Percentiles rank a stretch among this genome's conserved stretches.
phyloP scores from a whole-genome alignment of 140 eudicot species.

The Anethum foeniculum region DNA sequence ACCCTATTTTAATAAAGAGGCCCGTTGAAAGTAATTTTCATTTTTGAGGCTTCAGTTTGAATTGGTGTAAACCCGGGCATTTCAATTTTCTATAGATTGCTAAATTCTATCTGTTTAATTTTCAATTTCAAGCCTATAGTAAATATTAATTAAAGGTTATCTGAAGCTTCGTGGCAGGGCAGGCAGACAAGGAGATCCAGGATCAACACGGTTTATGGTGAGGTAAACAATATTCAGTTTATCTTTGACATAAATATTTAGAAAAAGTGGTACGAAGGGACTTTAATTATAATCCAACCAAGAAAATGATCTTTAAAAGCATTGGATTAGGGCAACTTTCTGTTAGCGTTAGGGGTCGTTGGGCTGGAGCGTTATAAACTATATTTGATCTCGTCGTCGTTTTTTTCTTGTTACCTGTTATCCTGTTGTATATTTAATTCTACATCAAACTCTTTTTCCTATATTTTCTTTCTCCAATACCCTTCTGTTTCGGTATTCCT shows the following conservation, averaged over 20 bases:
- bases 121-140: background rate
- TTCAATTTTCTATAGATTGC: background rate
- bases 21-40: background rate
- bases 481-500: background rate
- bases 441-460: background rate
- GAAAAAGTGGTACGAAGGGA: background rate
- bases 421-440: background rate
- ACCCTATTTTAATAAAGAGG: background rate
- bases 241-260: background rate
- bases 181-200: constrained; percentile 99
- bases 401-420: background rate
- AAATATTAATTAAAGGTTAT: background rate
- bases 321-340: background rate
- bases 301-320: background rate
- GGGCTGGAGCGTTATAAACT: background rate
- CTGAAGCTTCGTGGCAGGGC: constrained; percentile 95
- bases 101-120: background rate
- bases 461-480: background rate
- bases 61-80: background rate
- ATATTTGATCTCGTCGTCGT: background rate
- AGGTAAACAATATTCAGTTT: constrained; percentile 40
- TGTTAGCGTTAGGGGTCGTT: background rate
- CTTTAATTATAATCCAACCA: background rate
- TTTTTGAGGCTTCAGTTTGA: background rate
- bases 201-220: constrained; percentile 97